Evolutionary conservation across 441 rosid species (phyloP), one percentile per base, ranked within the genome.

Genomic region (Eutrema salsugineum): DNA sequence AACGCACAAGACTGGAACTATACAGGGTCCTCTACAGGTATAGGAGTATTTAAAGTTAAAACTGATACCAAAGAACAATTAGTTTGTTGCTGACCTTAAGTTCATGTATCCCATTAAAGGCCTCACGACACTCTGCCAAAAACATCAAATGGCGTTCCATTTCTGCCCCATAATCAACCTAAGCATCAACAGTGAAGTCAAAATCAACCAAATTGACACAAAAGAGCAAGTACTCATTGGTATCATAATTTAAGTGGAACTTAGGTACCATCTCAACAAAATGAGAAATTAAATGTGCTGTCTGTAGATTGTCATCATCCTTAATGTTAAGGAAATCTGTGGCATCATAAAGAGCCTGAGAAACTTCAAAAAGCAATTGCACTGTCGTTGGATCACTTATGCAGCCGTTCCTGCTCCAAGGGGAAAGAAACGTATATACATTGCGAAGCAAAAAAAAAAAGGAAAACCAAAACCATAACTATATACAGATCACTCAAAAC

Each of bases 101-200:
- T 70, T 86, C 94, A 77, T 79, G 77, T 73, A 83, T 77, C 86
- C 83, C 77, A 57, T 80, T 84, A 70, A 94, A 85, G 54, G 92
- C 91, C 71, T 83, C 90, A 68, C 99, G 97, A 48, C 99, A 88
- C 83, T 90, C 93, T 44, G 84, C 88, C 72, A 94, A 85, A 83
- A 91, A 94, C 71, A 82, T 75, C 76, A 94, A 74, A 63, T 94
- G 92, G 12, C 48, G 83, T 80, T 90, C 97, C 81, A 82, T 73
- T 50, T 82, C 89, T 66, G 71, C 72, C 60, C 91, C 93, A 75
- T 82, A 87, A 82, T 90, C 92, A 78, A 90, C 95, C 97, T 94
- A 77, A 74, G 47, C 73, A 66, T 66, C 66, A 76, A 72, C 60
- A 73, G 53, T 48, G 83, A 57, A 81, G 64, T 57, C 79, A 68